Percentiles rank a stretch among this genome's conserved stretches.
These are phyloP conservation scores for Chamaecyparis obtusa DNA, from an alignment of 75 land plant species.

Conservation along the genomic window DNA sequence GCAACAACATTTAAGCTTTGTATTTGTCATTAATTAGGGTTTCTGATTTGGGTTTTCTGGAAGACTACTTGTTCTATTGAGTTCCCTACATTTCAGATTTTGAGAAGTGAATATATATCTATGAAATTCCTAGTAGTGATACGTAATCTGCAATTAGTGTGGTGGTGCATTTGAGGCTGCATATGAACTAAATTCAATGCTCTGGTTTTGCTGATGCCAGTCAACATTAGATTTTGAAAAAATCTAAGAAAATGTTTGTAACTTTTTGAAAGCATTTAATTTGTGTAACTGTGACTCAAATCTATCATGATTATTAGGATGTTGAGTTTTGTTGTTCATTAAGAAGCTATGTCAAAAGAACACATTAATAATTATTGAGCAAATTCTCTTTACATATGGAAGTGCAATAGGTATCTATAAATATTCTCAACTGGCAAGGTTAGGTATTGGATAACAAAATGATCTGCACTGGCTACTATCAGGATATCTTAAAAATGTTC, in stretches of 20 bases:
- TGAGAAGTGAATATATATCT: neutral
- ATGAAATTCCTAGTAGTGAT: neutral
- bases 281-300: neutral
- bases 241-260: neutral
- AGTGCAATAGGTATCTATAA: neutral
- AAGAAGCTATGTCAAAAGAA: neutral
- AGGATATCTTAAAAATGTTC: neutral
- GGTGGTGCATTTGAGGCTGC: neutral
- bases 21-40: neutral
- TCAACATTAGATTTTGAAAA: neutral
- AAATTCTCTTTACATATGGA: neutral
- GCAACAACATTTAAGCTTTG: neutral
- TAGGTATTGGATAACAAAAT: neutral
- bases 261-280: neutral
- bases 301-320: neutral
- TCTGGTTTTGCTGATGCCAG: neutral
- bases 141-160: neutral
- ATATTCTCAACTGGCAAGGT: neutral
- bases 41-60: neutral
- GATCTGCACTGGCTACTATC: neutral
- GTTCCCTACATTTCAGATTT: neutral
- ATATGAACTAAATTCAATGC: neutral
- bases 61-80: neutral
- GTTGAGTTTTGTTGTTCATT: neutral
- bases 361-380: neutral